Conservation (phyloP, 2,329 filamentous ascomycete genomes). For the Aquanectria penicillioides region DNA sequence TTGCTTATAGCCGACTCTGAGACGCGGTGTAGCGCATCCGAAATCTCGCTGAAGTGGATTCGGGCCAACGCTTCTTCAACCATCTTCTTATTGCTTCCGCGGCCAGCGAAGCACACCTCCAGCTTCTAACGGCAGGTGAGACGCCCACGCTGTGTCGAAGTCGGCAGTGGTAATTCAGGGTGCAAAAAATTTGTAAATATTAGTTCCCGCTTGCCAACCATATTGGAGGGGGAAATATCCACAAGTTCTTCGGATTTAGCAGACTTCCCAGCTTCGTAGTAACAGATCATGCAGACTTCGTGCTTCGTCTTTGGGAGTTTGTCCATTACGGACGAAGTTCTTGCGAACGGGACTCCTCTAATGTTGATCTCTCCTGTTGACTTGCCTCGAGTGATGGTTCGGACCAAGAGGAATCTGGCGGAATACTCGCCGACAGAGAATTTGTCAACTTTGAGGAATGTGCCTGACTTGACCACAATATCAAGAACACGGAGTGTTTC, state of each 20-base stretch:
- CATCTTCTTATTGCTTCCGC: slow-evolving; percentile 35
- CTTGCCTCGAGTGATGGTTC: slow-evolving; percentile 49
- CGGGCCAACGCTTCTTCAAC: slow-evolving; percentile 51
- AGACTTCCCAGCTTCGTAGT: slow-evolving; percentile 49
- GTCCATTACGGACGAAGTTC: slow-evolving; percentile 48
- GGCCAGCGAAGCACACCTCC: slow-evolving; percentile 38
- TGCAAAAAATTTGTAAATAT: slow-evolving; percentile 65
- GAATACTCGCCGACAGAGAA: slow-evolving; percentile 34
- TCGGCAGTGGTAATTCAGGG: slow-evolving; percentile 48
- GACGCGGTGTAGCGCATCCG: slow-evolving; percentile 41
- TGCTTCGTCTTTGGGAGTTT: slow-evolving; percentile 53
- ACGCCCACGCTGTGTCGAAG: slow-evolving; percentile 40
- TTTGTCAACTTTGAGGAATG: slow-evolving; percentile 43
- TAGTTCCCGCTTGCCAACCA: slow-evolving; percentile 56
- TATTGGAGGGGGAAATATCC: slow-evolving; percentile 51
- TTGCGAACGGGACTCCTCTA: slow-evolving; percentile 51
- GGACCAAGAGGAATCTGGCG: slow-evolving; percentile 54
- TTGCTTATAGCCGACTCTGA: slow-evolving; percentile 46
- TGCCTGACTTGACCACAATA: slow-evolving; percentile 31
- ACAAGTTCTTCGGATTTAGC: slow-evolving; percentile 45
- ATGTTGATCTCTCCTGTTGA: slow-evolving; percentile 38
- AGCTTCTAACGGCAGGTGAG: slow-evolving; percentile 65
- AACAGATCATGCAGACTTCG: slow-evolving; percentile 53
- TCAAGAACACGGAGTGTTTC: slow-evolving; percentile 22
- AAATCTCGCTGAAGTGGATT: slow-evolving; percentile 45